Conservation (phyloP, 352 stramenopile genomes). For the Phytophthora kernoviae region DNA sequence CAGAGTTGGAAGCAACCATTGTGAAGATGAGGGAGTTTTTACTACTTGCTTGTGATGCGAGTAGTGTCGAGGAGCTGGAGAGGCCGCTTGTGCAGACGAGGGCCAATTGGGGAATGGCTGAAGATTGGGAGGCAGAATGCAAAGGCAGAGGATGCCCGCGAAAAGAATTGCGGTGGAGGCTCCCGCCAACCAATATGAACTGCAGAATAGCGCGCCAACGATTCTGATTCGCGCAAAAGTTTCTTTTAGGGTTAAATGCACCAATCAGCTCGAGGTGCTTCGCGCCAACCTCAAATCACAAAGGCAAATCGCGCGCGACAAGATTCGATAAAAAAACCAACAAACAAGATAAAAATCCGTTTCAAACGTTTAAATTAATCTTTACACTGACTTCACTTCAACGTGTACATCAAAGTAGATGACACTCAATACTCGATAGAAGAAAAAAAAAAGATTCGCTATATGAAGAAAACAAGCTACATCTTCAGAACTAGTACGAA, state of each 20-base stretch:
- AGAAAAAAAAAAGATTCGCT: neutral
- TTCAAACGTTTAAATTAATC: neutral
- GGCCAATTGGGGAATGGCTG: conserved; percentile 39
- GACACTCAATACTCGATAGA: neutral
- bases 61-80: neutral
- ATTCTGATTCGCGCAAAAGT: neutral
- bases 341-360: neutral
- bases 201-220: neutral
- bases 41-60: conserved; percentile 4
- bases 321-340: conserved; percentile 7
- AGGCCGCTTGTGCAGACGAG: conserved; percentile 25
- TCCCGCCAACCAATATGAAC: conserved; percentile 13
- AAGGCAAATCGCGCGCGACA: conserved; percentile 1
- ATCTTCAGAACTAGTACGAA: conserved; percentile 1
- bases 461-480: conserved; percentile 12
- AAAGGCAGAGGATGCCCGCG: conserved; percentile 19
- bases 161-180: conserved; percentile 8
- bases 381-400: conserved; percentile 9
- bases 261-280: conserved; percentile 7
- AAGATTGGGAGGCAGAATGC: conserved; percentile 6
- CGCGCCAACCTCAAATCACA: neutral
- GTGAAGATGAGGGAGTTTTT: neutral
- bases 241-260: neutral
- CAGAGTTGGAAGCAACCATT: conserved; percentile 46
- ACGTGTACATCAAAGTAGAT: neutral